Base-by-base conservation (phyloP, 164 flowering plant genomes). In the Magnolia kwangsiensis region DNA sequence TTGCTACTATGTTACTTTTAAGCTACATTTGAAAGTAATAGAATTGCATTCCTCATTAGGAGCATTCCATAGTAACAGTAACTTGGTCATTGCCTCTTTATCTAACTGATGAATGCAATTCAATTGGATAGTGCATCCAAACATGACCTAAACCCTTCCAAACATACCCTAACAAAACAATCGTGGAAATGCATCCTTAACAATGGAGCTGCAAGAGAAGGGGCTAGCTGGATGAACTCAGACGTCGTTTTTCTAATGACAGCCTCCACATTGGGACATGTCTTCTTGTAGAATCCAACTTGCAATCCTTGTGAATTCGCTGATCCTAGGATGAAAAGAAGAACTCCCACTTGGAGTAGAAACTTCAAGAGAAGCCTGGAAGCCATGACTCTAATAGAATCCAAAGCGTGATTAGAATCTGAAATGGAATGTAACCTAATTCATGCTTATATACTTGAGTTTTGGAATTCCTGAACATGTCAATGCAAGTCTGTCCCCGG, bases 121-220 rank as follows among this genome's bases (percentile, higher is more conserved):
- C 61, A 55, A 55, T 55, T 55, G 2, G 61, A 55, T 55, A 55
- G 61, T 55, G 2, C 45, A 37, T 37, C 45, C 7, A 37, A 37
- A 37, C 7, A 37, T 37, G 45, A 37, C 45, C 45, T 37, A n/a
- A 59, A 63, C 64, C 24, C 10, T 19, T n/a, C 19, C 8, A 7
- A 8, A 78, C 77, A 3, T 83, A 86, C 89, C 80, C 85, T 77
- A 7, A 85, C 86, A n/a, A 87, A 87, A 63, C 90, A 87, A 20
- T 87, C 90, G 65, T 87, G 90, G 63, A 87, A 87, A 49, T 82
- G 86, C 81, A 87, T 67, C 49, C 90, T 78, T 51, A 87, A 19
- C 45, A 85, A 50, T 9, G 88, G 77, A 4, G 79, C 87, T 9
- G 82, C 82, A 10, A 85, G 78, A 0, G 76, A 19, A 10, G 87